Conservation (phyloP, 2,329 filamentous ascomycete species). For the Claviceps fusiformis region DNA sequence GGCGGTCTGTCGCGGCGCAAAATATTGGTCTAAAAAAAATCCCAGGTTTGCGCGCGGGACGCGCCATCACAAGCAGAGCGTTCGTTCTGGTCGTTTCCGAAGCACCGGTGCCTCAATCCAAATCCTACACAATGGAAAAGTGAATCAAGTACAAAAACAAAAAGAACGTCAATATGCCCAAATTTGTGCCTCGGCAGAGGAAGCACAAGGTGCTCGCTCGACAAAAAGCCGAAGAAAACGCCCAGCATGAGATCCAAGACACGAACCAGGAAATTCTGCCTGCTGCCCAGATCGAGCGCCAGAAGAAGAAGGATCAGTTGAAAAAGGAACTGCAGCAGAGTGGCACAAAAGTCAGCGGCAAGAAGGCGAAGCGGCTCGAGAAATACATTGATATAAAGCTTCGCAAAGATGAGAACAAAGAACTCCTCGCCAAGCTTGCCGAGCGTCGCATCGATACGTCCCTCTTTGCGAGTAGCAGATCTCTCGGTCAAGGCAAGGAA, state of each 20-base stretch:
- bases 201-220: conserved; percentile 59
- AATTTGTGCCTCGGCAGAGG: conserved; percentile 50
- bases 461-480: conserved; percentile 63
- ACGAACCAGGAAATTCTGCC: conserved; percentile 23
- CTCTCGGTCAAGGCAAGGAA: conserved; percentile 58
- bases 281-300: conserved; percentile 33
- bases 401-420: conserved; percentile 82
- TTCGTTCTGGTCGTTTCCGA: conserved; percentile 11
- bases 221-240: conserved; percentile 34
- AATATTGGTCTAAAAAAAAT: conserved; percentile 12
- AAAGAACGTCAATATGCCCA: conserved; percentile 27
- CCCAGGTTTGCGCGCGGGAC: background rate
- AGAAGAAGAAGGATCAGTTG: conserved; percentile 41
- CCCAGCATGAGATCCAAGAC: conserved; percentile 24
- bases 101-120: conserved; percentile 1
- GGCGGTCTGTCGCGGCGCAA: conserved; percentile 24
- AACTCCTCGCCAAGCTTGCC: conserved; percentile 71
- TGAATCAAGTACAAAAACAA: background rate
- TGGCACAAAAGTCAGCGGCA: conserved; percentile 43
- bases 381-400: conserved; percentile 79
- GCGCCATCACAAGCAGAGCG: background rate
- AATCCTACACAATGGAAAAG: background rate
- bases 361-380: conserved; percentile 53
- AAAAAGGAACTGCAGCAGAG: conserved; percentile 39
- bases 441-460: conserved; percentile 69